phyloP scores from a whole-genome alignment of 495 filamentous ascomycete species.

The Annulohypoxylon moriforme region DNA sequence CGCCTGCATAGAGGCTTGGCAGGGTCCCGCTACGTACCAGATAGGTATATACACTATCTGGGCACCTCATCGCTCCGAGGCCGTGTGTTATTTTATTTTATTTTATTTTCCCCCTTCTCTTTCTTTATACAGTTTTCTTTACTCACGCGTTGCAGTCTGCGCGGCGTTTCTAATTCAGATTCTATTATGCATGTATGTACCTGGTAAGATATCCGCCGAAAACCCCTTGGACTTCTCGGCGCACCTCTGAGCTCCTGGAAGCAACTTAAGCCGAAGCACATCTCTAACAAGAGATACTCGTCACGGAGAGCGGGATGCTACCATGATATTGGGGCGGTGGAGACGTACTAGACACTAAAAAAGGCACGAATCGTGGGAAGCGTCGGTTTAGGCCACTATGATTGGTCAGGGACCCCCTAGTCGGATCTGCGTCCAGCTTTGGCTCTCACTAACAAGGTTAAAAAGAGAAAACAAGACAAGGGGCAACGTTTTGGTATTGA shows the following conservation, averaged over 20 bases:
- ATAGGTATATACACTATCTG: background rate
- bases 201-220: conserved; percentile 19
- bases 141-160: conserved; percentile 18
- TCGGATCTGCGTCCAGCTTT: conserved; percentile 38
- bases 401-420: conserved; percentile 36
- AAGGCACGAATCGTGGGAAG: conserved; percentile 31
- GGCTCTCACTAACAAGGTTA: conserved; percentile 28
- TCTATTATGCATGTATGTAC: background rate
- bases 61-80: conserved; percentile 15
- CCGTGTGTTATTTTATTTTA: background rate
- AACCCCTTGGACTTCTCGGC: conserved; percentile 30
- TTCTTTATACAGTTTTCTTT: conserved; percentile 3
- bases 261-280: conserved; percentile 54
- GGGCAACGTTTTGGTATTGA: conserved; percentile 37
- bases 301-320: conserved; percentile 49
- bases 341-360: conserved; percentile 24
- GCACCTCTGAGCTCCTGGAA: conserved; percentile 31
- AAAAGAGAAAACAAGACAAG: conserved; percentile 28
- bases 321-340: conserved; percentile 40
- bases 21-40: conserved; percentile 14
- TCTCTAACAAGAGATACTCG: conserved; percentile 50
- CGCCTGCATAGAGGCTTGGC: conserved; percentile 27
- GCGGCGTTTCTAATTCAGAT: conserved; percentile 17
- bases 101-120: too few species aligned
- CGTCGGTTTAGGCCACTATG: conserved; percentile 2